These are phyloP conservation scores for Cupressus sempervirens DNA, from an alignment of 75 land plant species.

Conservation along the genomic window DNA sequence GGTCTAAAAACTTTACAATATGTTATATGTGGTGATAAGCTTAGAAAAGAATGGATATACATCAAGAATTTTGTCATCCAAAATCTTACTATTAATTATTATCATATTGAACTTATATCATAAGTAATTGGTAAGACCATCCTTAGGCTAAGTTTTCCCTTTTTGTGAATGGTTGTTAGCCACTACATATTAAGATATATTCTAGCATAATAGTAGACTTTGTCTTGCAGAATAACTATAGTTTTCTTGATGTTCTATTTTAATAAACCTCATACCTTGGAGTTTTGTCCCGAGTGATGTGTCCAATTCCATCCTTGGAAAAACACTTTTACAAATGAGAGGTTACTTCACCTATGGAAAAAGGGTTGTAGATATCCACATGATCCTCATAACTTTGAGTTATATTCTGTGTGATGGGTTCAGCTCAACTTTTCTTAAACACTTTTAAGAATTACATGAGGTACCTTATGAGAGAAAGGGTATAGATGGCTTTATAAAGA, in stretches of 20 bases:
- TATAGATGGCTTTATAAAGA: neutral
- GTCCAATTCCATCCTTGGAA: too few species aligned
- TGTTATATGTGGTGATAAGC: constrained; percentile 11
- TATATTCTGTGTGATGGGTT: too few species aligned
- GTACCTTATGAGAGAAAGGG: too few species aligned
- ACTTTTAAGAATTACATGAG: too few species aligned
- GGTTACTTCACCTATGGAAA: too few species aligned
- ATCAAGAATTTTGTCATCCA: constrained; percentile 26
- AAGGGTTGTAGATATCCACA: too few species aligned
- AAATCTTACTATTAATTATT: constrained; percentile 35
- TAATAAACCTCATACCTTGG: neutral
- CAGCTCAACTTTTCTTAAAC: too few species aligned
- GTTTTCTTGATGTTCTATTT: too few species aligned
- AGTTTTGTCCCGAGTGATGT: too few species aligned
- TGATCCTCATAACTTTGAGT: too few species aligned
- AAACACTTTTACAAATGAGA: neutral
- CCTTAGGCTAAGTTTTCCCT: neutral
- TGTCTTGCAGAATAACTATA: too few species aligned
- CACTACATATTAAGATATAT: neutral
- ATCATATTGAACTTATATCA: neutral
- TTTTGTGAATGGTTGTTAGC: too few species aligned
- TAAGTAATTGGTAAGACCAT: neutral
- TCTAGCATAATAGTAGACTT: neutral
- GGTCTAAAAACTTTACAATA: neutral
- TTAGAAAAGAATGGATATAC: neutral